Percentiles rank a stretch among this genome's conserved stretches.
These are phyloP conservation scores for Niveomyces coronatus DNA, from an alignment of 2,329 filamentous ascomycete genomes.

Conservation along the genomic window DNA sequence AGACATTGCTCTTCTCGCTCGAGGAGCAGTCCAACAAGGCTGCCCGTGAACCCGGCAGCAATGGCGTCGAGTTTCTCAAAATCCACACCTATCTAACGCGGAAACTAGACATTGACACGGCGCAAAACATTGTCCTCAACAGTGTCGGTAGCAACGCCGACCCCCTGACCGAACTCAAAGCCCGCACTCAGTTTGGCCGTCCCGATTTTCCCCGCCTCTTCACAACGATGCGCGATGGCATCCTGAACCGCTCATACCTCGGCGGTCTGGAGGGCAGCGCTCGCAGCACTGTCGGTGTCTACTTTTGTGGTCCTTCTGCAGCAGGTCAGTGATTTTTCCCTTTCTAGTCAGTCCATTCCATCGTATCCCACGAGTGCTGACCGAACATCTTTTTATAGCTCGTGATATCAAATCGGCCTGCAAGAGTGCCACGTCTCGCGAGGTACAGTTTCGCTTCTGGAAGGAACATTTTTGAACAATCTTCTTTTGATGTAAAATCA, in stretches of 20 bases:
- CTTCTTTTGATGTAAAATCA: slow-evolving; percentile 9
- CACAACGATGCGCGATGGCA: slow-evolving; percentile 75
- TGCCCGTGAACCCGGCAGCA: slow-evolving; percentile 55
- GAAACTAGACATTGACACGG: slow-evolving; percentile 80
- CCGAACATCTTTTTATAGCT: slow-evolving; percentile 38
- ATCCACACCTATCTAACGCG: slow-evolving; percentile 98
- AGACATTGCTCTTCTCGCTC: slow-evolving; percentile 81
- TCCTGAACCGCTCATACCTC: slow-evolving; percentile 77
- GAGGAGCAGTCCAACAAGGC: slow-evolving; percentile 73
- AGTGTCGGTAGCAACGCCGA: slow-evolving; percentile 81
- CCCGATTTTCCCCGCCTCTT: slow-evolving; percentile 82
- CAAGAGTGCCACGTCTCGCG: slow-evolving; percentile 58
- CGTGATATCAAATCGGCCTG: slow-evolving; percentile 78
- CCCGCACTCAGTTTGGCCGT: slow-evolving; percentile 87
- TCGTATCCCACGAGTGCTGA: slow-evolving; percentile 21
- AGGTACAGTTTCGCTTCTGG: slow-evolving; percentile 96
- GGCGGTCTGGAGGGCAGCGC: slow-evolving; percentile 66
- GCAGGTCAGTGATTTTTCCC: slow-evolving; percentile 35
- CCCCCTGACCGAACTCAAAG: slow-evolving; percentile 82
- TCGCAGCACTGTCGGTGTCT: slow-evolving; percentile 84
- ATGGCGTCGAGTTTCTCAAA: slow-evolving; percentile 75
- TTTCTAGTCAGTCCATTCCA: background rate
- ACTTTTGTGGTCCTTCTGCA: slow-evolving; percentile 87
- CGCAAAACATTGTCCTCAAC: slow-evolving; percentile 95
- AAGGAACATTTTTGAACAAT: slow-evolving; percentile 72